Evolutionary conservation across 1,139 yeast species (phyloP), one percentile per base, ranked within the genome.

Genomic region (Sugiyamaella novakii): DNA sequence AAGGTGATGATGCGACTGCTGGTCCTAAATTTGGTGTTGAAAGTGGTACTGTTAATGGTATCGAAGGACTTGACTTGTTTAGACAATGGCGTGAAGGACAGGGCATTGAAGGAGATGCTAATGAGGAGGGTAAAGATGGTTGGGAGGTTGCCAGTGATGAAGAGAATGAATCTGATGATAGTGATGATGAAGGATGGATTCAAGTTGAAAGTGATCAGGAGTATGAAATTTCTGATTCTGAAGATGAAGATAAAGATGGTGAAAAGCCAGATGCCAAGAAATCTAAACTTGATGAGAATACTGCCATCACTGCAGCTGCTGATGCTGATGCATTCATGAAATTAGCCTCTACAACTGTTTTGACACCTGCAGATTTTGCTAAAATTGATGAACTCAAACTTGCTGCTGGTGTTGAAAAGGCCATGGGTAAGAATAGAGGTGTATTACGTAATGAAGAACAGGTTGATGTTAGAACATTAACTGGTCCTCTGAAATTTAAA

Each of bases 341-440:
- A 67, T 63, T 55, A 59, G 83, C 94, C 35, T 74, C 91, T 2
- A 74, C 83, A 14, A 79, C 88, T 58, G 86, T 92, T 54, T 77
- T 92, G 59, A 92, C 98, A 0, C 98, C 98, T 19, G 98, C 98
- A 0, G 98, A 92, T 73, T 92, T 91, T 67, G 96, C 96, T 58
- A 91, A 91, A 69, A 76, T 92, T 59, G 94, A 89, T 61, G 96
- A 92, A 67, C 78, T 92, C 60, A 80, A 83, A 63, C 76, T 81
- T 8, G 83, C 85, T 67, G 95, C 96, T 3, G 96, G 96, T 55
- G 76, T 88, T 44, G 87, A 86, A 48, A 86, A 85, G 66, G 66
- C 83, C 27, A 72, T 87, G 79, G 88, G 88, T 41, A 67, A 66
- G 42, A 81, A 77, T 47, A 70, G 72, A 50, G 17, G 38, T 14